A percentile compares a stretch with the other conserved stretches of the same genome.
phyloP scores from a whole-genome alignment of 2,329 filamentous ascomycete species.

The Xylariaceae sp. region DNA sequence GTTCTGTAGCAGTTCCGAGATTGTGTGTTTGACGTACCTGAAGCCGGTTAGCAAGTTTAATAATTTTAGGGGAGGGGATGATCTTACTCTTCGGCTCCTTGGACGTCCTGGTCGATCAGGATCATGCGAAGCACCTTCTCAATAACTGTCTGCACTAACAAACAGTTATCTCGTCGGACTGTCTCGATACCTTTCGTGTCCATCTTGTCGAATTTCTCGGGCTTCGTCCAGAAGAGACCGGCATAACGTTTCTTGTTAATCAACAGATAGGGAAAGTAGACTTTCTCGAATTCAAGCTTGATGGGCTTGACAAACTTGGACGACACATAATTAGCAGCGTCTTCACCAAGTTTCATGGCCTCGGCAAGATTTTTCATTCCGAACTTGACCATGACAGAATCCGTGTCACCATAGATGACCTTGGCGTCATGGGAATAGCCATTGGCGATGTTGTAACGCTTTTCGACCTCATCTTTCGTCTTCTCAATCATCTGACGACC shows the following conservation, averaged over 20 bases:
- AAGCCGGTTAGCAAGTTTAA: constrained; percentile 34
- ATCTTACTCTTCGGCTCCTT: constrained; percentile 86
- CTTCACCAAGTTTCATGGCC: constrained; percentile 91
- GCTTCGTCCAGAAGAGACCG: constrained; percentile 93
- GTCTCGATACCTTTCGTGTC: constrained; percentile 99
- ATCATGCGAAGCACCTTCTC: constrained; percentile 96
- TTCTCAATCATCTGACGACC: constrained; percentile 98
- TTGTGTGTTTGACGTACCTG: constrained; percentile 94
- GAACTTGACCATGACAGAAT: constrained; percentile 99
- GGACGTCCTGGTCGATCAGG: constrained; percentile 84
- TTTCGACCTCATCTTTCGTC: constrained; percentile 93
- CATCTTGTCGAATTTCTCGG: constrained; percentile 98
- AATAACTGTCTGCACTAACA: constrained; percentile 93
- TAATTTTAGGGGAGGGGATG: constrained; percentile 3
- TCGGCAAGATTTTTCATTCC: constrained; percentile 80
- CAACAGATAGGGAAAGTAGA: constrained; percentile 94
- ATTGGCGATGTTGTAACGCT: constrained; percentile 83
- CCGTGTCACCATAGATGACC: constrained; percentile 97
- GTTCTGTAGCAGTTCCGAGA: constrained; percentile 92
- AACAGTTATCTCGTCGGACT: constrained; percentile 91
- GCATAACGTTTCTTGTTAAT: constrained; percentile 99
- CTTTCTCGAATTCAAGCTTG: constrained; percentile 98
- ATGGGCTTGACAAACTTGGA: constrained; percentile 93
- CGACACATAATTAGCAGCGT: constrained; percentile 84
- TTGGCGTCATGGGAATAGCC: constrained; percentile 92